Evolutionary conservation across 202 grass and related monocot genomes (phyloP).

Genomic region (Cymbopogon flexuosus): DNA sequence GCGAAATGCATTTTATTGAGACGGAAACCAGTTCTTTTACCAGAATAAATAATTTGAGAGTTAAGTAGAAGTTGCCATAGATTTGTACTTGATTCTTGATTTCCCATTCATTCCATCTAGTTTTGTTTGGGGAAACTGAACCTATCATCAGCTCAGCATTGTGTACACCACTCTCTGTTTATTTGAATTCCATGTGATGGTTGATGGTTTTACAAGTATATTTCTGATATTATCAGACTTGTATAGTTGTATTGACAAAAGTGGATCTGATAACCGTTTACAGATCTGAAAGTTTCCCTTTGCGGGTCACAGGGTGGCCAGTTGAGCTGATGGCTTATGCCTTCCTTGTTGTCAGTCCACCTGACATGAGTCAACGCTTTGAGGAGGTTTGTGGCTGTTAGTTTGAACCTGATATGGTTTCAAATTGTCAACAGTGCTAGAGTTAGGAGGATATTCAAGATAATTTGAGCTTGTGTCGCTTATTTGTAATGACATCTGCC

Average conservation of each 20-base stretch:
- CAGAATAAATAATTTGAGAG: slow-evolving; percentile 7
- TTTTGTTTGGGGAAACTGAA: slow-evolving; percentile 1
- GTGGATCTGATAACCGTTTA: slow-evolving; percentile 35
- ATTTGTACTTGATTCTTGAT: slow-evolving; percentile 21
- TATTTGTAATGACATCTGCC: not conserved
- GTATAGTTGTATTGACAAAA: slow-evolving; percentile 15
- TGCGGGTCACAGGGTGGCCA: slow-evolving; percentile 87
- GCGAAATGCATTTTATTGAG: not conserved
- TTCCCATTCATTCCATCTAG: not conserved
- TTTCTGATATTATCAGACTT: slow-evolving; percentile 1
- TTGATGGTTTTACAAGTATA: not conserved
- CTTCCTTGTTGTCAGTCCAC: slow-evolving; percentile 82
- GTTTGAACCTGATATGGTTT: not conserved
- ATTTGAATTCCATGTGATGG: not conserved
- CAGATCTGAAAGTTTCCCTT: slow-evolving; percentile 83
- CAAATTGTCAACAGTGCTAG: not conserved
- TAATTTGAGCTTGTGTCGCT: slow-evolving; percentile 9
- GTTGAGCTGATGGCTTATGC: slow-evolving; percentile 97
- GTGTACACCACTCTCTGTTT: not conserved
- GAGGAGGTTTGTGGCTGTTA: slow-evolving; percentile 59
- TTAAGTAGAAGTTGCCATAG: not conserved
- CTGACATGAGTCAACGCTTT: slow-evolving; percentile 59
- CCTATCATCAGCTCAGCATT: not conserved
- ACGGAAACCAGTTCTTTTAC: not conserved
- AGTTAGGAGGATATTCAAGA: slow-evolving; percentile 1